Percentiles rank a stretch among this genome's conserved stretches.
phyloP scores from a whole-genome alignment of 345 rosid genomes.

The Eucalyptus marginata region DNA sequence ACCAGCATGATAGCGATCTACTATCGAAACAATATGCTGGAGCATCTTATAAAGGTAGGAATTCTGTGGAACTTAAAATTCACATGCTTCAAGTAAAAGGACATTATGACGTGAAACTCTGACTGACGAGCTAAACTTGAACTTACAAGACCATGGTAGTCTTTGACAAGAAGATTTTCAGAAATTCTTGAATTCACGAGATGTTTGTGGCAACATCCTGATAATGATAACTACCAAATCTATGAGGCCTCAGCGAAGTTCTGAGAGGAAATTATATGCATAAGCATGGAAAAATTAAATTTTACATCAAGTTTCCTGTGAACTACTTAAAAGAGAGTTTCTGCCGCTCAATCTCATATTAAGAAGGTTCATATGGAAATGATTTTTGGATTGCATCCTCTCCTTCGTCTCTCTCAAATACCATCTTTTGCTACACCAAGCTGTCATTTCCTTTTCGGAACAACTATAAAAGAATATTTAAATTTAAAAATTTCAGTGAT shows the following conservation, averaged over 20 bases:
- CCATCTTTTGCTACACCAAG: not conserved
- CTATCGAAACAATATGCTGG: slow-evolving; percentile 75
- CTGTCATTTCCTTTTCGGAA: not conserved
- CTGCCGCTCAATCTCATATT: not conserved
- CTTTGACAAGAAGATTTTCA: not conserved
- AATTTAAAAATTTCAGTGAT: not conserved
- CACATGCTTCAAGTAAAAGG: not conserved
- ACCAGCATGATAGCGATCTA: slow-evolving; percentile 61
- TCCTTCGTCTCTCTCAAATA: not conserved
- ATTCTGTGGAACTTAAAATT: not conserved
- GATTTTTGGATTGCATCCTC: not conserved
- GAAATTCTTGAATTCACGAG: not conserved
- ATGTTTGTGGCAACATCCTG: not conserved
- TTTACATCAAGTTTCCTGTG: not conserved
- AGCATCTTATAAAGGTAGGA: slow-evolving; percentile 60
- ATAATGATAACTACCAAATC: not conserved
- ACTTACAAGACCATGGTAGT: not conserved
- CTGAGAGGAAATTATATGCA: not conserved
- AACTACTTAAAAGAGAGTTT: not conserved
- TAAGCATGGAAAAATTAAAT: not conserved
- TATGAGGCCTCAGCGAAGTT: not conserved
- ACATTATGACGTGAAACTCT: not conserved
- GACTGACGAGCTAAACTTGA: not conserved
- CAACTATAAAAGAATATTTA: not conserved
- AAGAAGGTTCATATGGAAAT: not conserved